phyloP scores from a whole-genome alignment of 805 yeast genomes.

The Saccharomyces jurei region DNA sequence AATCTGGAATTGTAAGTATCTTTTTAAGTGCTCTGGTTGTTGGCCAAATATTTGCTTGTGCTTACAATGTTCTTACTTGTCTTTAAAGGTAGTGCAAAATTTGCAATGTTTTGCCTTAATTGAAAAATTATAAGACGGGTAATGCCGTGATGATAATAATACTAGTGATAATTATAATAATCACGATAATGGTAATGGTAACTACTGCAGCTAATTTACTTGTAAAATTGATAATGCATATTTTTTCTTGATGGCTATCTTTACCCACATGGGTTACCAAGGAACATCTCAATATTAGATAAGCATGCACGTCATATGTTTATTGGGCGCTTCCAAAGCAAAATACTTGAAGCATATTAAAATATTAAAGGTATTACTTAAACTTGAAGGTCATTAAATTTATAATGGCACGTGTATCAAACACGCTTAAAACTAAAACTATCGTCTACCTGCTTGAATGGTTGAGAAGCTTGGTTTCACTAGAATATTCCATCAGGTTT shows the following conservation, averaged over 20 bases:
- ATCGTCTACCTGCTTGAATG: not conserved
- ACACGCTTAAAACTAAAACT: not conserved
- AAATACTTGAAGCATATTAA: not conserved
- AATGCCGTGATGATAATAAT: not conserved
- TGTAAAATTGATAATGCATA: not conserved
- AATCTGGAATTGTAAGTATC: not conserved
- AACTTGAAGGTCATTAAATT: not conserved
- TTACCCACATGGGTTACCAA: too few species aligned
- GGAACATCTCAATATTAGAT: too few species aligned
- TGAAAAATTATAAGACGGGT: not conserved
- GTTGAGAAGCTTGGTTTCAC: not conserved
- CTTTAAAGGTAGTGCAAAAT: not conserved
- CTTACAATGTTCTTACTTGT: not conserved
- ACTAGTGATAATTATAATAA: not conserved
- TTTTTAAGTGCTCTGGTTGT: not conserved
- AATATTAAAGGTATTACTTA: not conserved
- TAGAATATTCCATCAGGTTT: conserved; percentile 34
- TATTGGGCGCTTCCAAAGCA: not conserved
- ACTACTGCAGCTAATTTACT: too few species aligned
- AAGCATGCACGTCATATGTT: not conserved
- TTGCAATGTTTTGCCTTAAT: not conserved
- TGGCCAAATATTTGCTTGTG: not conserved
- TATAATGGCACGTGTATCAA: not conserved
- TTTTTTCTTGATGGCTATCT: not conserved
- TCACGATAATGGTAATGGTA: not conserved